Evolutionary conservation across 163 green algal genomes (phyloP), one percentile per base, ranked within the genome.

Genomic region (Scenedesmus sp.): DNA sequence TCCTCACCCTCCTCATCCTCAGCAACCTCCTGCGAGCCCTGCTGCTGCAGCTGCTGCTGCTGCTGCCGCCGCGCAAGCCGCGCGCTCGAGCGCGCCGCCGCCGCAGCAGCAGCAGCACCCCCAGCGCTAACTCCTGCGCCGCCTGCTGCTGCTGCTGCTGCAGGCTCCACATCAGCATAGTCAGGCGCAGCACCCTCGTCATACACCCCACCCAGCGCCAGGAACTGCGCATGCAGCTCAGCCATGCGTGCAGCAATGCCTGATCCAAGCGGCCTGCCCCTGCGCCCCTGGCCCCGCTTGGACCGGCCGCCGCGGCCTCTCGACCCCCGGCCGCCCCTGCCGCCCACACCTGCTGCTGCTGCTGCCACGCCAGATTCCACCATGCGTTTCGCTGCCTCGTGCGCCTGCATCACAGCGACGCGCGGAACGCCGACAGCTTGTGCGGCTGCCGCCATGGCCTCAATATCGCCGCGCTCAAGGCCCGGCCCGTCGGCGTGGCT

Each of bases 241-340:
- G 86, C 86, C 86, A 90, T 84, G 8, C 86, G 86, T 15, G 86
- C 86, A n/a, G 86, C 86, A 57, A 90, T 90, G 62, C 67, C 86
- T 20, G 86, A 85, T 16, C 86, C 70, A 2, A 60, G 52, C 12
- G 67, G 86, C 15, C 67, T 46, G 56, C 86, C 86, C 13, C 86
- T 59, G 34, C 86, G 66, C 2, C 86, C 67, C 86, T 83, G 67
- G 20, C 86, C 86, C 10, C 86, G 26, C 20, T 60, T 34, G 18
- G 20, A 26, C 67, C 67, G 2, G 1, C 66, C 86, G 46, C 86
- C 16, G 34, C 66, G 52, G 18, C 86, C 10, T 8, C 86, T 34
- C 4, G 9, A 9, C 18, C 86, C 84, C 18, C 84, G 56, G 16
- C 77, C 46, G 4, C 46, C 13, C 73, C 87, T 46, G 23, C 3